These are phyloP conservation scores for Colletotrichum australisinense DNA, from an alignment of 2,329 filamentous ascomycete species.

Conservation along the genomic window DNA sequence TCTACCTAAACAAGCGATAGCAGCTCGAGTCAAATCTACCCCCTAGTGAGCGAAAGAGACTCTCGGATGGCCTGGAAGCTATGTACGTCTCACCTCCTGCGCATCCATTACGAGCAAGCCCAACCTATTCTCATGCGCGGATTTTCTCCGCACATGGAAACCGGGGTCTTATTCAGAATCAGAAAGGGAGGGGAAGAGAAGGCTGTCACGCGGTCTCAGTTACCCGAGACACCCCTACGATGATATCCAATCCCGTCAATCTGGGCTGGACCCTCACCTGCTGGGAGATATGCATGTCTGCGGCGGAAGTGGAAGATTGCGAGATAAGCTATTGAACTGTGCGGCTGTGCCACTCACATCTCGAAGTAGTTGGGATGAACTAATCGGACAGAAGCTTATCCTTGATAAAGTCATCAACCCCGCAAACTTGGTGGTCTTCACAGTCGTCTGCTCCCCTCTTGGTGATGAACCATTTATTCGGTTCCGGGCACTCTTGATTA, in stretches of 20 bases:
- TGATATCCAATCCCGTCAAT: slow-evolving; percentile 13
- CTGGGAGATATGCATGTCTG: slow-evolving; percentile 7
- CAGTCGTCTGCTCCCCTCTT: background rate
- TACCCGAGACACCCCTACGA: slow-evolving; percentile 21
- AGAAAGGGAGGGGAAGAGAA: background rate
- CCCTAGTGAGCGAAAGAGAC: too few relatives aligned
- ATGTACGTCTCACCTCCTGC: too few relatives aligned
- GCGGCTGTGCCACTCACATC: background rate
- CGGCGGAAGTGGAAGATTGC: slow-evolving; percentile 10
- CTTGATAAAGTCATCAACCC: background rate
- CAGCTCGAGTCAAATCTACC: too few relatives aligned
- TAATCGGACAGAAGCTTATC: background rate
- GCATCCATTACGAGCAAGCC: background rate
- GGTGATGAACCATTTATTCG: background rate
- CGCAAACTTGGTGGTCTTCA: background rate
- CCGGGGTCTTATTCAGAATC: background rate
- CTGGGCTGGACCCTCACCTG: background rate
- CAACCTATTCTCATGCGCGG: background rate
- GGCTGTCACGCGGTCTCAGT: slow-evolving; percentile 24
- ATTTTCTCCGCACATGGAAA: background rate
- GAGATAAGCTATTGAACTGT: slow-evolving; percentile 17
- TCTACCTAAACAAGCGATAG: background rate
- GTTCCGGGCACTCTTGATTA: background rate
- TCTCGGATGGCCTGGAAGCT: background rate
- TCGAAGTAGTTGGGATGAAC: background rate